Conservation (phyloP, 768 basidiomycete species). For the Amanita rimosa region DNA sequence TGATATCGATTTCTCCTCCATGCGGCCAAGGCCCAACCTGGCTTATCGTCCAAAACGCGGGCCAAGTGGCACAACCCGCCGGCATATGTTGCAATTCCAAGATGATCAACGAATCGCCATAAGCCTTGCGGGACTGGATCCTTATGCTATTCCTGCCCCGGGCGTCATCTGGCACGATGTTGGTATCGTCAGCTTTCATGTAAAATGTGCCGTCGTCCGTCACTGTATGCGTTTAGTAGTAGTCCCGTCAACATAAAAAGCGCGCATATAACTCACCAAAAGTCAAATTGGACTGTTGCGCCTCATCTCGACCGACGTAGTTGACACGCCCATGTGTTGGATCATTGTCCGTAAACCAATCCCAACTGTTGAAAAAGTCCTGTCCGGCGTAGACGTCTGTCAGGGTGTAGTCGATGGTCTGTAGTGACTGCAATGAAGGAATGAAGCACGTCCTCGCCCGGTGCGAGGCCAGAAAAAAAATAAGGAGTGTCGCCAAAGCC, state of each 20-base stretch:
- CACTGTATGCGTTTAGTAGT: conserved; percentile 14
- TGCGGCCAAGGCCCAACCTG: conserved; percentile 42
- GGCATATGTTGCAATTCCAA: conserved; percentile 53
- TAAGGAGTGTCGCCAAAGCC: not conserved
- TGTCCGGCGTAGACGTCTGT: conserved; percentile 14
- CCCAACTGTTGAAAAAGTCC: conserved; percentile 36
- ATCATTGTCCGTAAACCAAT: conserved; percentile 39
- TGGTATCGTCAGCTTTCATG: conserved; percentile 42
- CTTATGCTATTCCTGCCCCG: conserved; percentile 50
- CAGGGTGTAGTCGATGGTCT: not conserved
- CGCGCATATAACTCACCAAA: conserved; percentile 23
- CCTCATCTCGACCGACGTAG: conserved; percentile 36
- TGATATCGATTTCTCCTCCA: conserved; percentile 52
- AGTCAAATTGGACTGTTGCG: conserved; percentile 31
- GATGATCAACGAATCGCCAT: conserved; percentile 34
- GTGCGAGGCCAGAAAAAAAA: not conserved
- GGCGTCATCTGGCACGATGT: conserved; percentile 21
- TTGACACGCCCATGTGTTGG: conserved; percentile 61
- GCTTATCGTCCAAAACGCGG: conserved; percentile 53
- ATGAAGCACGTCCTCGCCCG: not conserved
- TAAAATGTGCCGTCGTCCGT: conserved; percentile 29
- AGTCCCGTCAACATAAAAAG: not conserved
- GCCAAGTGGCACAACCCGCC: conserved; percentile 48
- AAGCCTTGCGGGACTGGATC: conserved; percentile 34
- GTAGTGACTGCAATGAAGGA: not conserved